These are phyloP conservation scores for Tieghemostelium lacteum DNA, from an alignment of 78 protist species.

Conservation along the genomic window DNA sequence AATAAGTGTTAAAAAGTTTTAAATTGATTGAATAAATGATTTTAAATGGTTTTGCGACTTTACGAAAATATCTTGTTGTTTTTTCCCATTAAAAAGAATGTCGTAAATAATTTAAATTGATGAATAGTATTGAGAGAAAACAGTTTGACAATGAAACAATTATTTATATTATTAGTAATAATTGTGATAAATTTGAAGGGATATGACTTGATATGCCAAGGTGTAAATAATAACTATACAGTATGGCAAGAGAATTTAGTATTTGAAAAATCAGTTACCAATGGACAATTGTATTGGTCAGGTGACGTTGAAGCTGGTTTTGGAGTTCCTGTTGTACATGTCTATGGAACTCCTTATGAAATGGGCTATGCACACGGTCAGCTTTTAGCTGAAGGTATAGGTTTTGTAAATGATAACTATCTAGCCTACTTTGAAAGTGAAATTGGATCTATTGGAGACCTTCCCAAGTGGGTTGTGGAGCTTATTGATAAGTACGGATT, in stretches of 20 bases:
- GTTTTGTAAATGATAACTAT: neutral
- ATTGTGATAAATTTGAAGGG: no score
- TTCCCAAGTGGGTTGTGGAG: neutral
- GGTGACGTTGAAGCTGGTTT: neutral
- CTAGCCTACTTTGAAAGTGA: neutral
- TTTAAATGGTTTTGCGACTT: no score
- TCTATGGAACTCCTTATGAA: neutral
- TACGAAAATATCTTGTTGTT: no score
- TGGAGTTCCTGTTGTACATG: neutral
- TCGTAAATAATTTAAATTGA: no score
- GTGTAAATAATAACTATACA: neutral
- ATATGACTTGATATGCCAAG: no score
- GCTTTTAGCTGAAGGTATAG: neutral
- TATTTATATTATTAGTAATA: no score
- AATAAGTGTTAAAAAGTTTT: no score
- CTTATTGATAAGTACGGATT: conserved; percentile 69
- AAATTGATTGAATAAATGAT: no score
- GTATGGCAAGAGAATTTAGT: neutral
- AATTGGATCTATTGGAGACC: neutral
- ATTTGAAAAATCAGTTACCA: neutral
- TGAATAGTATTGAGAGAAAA: no score
- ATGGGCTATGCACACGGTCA: neutral
- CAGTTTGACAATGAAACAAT: no score
- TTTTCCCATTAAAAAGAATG: no score
- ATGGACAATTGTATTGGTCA: neutral